These are phyloP conservation scores for Cercospora canescens DNA, from an alignment of 2,329 filamentous ascomycete species.

Conservation along the genomic window DNA sequence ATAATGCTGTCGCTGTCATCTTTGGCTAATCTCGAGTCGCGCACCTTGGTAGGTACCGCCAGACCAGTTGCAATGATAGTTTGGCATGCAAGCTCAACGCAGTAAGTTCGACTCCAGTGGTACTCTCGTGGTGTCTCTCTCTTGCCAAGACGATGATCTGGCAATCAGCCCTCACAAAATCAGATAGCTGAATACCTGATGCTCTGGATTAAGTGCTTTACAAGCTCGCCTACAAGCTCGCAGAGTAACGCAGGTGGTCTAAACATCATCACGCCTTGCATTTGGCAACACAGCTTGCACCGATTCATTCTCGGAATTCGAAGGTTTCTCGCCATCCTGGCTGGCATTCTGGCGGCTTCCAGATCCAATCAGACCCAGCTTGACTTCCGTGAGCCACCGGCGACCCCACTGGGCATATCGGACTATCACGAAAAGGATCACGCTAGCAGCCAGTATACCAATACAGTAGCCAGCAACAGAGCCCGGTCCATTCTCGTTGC, in stretches of 20 bases:
- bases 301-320: background rate
- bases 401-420: slow-evolving; percentile 41
- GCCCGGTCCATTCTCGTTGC: slow-evolving; percentile 37
- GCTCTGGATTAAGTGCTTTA: background rate
- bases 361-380: slow-evolving; percentile 32
- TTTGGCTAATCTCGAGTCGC: background rate
- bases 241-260: background rate
- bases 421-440: slow-evolving; percentile 45
- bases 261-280: background rate
- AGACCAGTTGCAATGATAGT: background rate
- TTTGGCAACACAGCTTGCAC: background rate
- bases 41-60: background rate
- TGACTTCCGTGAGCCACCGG: slow-evolving; percentile 47
- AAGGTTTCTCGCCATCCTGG: background rate
- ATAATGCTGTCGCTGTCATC: background rate
- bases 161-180: too few species aligned
- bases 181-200: too few species aligned
- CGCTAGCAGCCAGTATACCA: slow-evolving; percentile 38
- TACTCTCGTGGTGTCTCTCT: background rate
- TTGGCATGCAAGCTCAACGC: background rate
- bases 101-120: background rate
- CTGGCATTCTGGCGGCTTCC: background rate
- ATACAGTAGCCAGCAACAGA: slow-evolving; percentile 66
- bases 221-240: background rate
- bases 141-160: too few species aligned